Conservation (phyloP, 768 basidiomycete genomes). For the Baorangia bicolor region DNA sequence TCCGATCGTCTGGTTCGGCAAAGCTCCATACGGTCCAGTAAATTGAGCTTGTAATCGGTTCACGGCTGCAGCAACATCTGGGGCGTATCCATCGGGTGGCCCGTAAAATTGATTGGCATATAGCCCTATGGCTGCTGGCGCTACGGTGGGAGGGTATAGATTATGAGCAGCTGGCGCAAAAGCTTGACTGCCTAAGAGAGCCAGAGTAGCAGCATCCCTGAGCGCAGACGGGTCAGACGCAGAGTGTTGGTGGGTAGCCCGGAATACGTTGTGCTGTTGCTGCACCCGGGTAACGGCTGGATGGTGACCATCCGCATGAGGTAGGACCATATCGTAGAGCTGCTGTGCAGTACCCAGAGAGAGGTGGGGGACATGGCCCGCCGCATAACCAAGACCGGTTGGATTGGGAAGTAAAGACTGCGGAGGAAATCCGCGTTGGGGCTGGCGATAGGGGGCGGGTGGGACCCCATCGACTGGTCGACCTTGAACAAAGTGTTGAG, state of each 20-base stretch:
- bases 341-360: constrained; percentile 75
- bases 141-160: constrained; percentile 50
- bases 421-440: constrained; percentile 56
- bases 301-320: constrained; percentile 49
- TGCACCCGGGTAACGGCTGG: constrained; percentile 74
- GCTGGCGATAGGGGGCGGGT: constrained; percentile 58
- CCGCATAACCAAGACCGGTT: constrained; percentile 51
- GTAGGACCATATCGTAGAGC: constrained; percentile 76
- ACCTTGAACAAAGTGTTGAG: constrained; percentile 49
- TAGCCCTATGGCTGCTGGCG: constrained; percentile 53
- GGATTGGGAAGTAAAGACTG: constrained; percentile 56
- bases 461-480: constrained; percentile 50
- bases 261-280: constrained; percentile 75
- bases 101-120: constrained; percentile 73
- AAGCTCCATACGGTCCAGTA: constrained; percentile 51
- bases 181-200: constrained; percentile 56
- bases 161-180: constrained; percentile 47
- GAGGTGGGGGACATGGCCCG: constrained; percentile 62
- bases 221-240: constrained; percentile 78
- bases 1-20: constrained; percentile 44
- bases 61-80: constrained; percentile 58
- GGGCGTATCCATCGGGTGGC: constrained; percentile 54
- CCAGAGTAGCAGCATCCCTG: constrained; percentile 67
- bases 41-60: constrained; percentile 59
- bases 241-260: constrained; percentile 76